Conservation (phyloP, 805 yeast genomes). For the Yarrowia deformans region DNA sequence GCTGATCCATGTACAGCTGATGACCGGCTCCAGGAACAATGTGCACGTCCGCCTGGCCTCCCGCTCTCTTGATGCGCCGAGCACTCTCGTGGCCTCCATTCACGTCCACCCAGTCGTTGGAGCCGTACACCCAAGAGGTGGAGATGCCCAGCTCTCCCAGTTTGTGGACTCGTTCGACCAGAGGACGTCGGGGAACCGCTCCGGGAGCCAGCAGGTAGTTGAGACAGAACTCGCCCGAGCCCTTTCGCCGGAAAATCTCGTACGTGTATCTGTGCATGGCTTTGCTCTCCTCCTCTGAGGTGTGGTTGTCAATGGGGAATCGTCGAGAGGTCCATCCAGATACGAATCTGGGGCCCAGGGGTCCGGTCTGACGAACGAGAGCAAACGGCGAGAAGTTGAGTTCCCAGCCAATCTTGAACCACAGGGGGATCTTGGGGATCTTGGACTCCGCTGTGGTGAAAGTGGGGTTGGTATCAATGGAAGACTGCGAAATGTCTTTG, state of each 20-base stretch:
- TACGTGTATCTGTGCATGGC: conserved; percentile 81
- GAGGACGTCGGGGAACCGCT: conserved; percentile 83
- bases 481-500: conserved; percentile 28
- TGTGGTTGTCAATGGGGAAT: conserved; percentile 59
- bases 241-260: conserved; percentile 81
- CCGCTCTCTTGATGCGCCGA: conserved; percentile 43
- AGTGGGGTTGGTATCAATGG: conserved; percentile 35
- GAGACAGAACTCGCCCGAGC: conserved; percentile 93
- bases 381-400: conserved; percentile 85
- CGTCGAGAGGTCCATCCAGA: conserved; percentile 90
- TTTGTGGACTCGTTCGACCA: conserved; percentile 59
- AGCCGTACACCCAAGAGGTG: conserved; percentile 86
- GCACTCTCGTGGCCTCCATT: conserved; percentile 53
- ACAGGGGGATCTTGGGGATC: conserved; percentile 65
- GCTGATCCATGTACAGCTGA: conserved; percentile 73
- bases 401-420: conserved; percentile 87
- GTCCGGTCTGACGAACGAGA: conserved; percentile 77
- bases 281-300: conserved; percentile 56
- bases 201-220: conserved; percentile 88
- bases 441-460: conserved; percentile 39
- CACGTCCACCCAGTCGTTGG: conserved; percentile 71
- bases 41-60: conserved; percentile 48
- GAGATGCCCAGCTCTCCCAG: conserved; percentile 58
- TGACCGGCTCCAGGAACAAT: conserved; percentile 68
- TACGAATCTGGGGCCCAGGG: conserved; percentile 82